Evolutionary conservation across 805 yeast species (phyloP).

Genomic region (Cyberlindnera saturnus): DNA sequence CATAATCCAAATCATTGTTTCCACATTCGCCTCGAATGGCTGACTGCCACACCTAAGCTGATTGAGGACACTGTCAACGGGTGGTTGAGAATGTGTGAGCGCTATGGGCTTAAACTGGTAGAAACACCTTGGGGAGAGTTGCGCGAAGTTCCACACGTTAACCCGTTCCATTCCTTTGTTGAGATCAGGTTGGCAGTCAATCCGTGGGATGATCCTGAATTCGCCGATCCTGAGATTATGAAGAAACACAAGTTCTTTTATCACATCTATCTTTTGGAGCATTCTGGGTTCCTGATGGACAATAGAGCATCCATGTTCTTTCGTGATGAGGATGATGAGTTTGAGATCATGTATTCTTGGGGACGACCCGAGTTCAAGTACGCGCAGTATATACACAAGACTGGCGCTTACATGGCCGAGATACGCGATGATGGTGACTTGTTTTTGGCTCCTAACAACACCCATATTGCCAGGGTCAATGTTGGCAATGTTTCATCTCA

Average conservation of each 20-base stretch:
- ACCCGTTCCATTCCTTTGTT: conserved; percentile 86
- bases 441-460: conserved; percentile 81
- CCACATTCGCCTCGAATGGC: conserved; percentile 89
- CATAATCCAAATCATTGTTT: conserved; percentile 94
- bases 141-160: conserved; percentile 63
- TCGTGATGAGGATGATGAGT: conserved; percentile 35
- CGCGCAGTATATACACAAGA: conserved; percentile 83
- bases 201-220: conserved; percentile 65
- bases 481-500: conserved; percentile 31
- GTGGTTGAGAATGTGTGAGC: conserved; percentile 79
- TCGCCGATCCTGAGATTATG: conserved; percentile 35
- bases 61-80: conserved; percentile 71
- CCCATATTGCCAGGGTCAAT: conserved; percentile 70
- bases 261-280: conserved; percentile 67
- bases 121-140: conserved; percentile 92
- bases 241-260: conserved; percentile 59
- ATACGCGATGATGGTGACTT: conserved; percentile 71
- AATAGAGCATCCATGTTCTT: conserved; percentile 67
- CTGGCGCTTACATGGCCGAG: conserved; percentile 90
- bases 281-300: conserved; percentile 74
- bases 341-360: conserved; percentile 84
- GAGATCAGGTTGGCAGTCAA: conserved; percentile 58
- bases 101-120: conserved; percentile 74
- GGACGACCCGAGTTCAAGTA: conserved; percentile 77
- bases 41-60: conserved; percentile 79